Conservation (phyloP, 305 asterid genomes). For the Fraxinus sp. region DNA sequence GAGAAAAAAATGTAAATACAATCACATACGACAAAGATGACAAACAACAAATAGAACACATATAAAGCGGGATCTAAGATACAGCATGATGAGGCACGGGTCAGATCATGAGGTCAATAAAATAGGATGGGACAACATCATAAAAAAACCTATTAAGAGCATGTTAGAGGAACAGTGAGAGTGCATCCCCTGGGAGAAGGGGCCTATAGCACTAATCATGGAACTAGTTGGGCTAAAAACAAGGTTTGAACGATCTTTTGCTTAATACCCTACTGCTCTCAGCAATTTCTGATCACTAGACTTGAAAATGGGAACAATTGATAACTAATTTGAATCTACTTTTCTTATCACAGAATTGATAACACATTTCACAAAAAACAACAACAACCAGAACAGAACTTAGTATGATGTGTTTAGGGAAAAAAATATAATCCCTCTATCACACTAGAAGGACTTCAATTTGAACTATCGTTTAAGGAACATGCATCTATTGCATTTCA, state of each 20-base stretch:
- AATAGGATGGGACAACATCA: neutral
- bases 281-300: neutral
- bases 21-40: neutral
- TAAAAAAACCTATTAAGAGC: neutral
- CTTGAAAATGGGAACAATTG: neutral
- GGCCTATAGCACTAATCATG: neutral
- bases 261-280: neutral
- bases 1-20: slow-evolving; percentile 1
- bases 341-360: neutral
- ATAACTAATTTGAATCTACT: neutral
- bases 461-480: neutral
- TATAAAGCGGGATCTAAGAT: neutral
- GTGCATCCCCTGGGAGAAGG: neutral
- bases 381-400: neutral
- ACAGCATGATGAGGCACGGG: neutral
- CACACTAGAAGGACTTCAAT: neutral
- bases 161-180: neutral
- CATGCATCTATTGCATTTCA: neutral
- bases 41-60: neutral
- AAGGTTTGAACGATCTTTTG: neutral
- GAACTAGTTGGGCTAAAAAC: neutral
- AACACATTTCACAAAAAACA: neutral
- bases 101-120: neutral
- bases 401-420: neutral
- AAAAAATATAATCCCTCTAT: neutral